These are phyloP conservation scores for Pleurotus salmoneostramineus DNA, from an alignment of 768 basidiomycete species.

Conservation along the genomic window DNA sequence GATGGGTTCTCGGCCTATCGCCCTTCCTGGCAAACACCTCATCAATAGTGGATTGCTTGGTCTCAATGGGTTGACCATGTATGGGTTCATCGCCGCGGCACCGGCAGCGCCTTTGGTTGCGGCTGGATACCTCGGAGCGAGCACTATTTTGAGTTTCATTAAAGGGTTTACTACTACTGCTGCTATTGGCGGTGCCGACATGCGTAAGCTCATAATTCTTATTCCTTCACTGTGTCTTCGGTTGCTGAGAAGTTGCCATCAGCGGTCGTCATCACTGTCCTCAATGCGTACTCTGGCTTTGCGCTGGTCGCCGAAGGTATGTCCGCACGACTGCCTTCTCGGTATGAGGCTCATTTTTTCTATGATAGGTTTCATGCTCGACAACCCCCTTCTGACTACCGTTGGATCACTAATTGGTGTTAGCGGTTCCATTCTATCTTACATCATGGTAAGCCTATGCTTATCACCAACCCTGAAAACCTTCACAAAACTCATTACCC, in stretches of 20 bases:
- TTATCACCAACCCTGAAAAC: background rate
- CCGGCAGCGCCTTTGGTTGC: constrained; percentile 71
- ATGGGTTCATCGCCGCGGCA: constrained; percentile 67
- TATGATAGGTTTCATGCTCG: constrained; percentile 73
- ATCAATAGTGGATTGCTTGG: constrained; percentile 72
- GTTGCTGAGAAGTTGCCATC: background rate
- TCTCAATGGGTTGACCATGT: constrained; percentile 70
- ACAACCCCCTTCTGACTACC: constrained; percentile 79
- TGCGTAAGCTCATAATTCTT: constrained; percentile 56
- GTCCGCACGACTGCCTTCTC: background rate
- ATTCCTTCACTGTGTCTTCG: constrained; percentile 8
- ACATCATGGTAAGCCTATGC: constrained; percentile 74
- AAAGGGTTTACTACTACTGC: constrained; percentile 87
- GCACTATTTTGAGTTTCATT: constrained; percentile 74
- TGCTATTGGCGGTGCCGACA: constrained; percentile 91
- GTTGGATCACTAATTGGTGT: constrained; percentile 87
- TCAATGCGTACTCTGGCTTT: constrained; percentile 90
- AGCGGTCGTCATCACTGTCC: constrained; percentile 89
- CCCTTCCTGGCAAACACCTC: constrained; percentile 73
- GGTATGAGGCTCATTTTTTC: constrained; percentile 4
- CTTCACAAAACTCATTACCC: constrained; percentile 4
- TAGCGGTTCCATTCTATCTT: constrained; percentile 86
- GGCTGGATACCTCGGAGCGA: constrained; percentile 73
- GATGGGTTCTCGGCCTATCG: constrained; percentile 72
- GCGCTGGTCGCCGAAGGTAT: constrained; percentile 84